Conservation (phyloP, 495 filamentous ascomycete genomes). For the Hypoxylon subgilvum region DNA sequence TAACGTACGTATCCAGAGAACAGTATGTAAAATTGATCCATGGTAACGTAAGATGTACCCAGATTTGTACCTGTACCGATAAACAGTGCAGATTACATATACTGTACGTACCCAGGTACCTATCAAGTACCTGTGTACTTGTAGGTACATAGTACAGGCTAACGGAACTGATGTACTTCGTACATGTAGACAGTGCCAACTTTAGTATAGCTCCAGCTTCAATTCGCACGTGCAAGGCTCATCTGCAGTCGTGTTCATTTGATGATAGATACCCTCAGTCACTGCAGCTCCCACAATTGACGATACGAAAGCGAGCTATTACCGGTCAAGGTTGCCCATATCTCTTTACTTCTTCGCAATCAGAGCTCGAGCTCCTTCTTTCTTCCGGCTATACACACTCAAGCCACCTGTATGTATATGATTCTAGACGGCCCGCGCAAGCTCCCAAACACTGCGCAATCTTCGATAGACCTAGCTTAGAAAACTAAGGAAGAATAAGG, state of each 20-base stretch:
- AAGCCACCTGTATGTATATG: slow-evolving; percentile 28
- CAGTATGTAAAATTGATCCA: too few species aligned
- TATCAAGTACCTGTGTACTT: neutral
- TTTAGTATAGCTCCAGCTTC: neutral
- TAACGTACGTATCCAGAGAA: too few species aligned
- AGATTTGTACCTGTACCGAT: too few species aligned
- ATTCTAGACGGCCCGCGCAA: slow-evolving; percentile 16
- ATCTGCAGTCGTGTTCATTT: slow-evolving; percentile 24
- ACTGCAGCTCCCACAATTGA: neutral
- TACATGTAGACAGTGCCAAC: neutral
- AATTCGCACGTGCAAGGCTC: slow-evolving; percentile 22
- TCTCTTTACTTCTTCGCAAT: neutral
- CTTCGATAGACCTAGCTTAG: slow-evolving; percentile 2
- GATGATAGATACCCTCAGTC: neutral
- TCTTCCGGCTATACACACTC: neutral
- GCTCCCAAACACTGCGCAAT: slow-evolving; percentile 19
- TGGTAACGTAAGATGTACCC: too few species aligned
- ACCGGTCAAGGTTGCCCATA: neutral
- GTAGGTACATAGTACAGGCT: neutral
- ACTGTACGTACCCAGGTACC: neutral
- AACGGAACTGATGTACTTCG: neutral
- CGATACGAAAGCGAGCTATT: slow-evolving; percentile 1
- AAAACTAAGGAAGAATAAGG: slow-evolving; percentile 1
- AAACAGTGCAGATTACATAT: too few species aligned
- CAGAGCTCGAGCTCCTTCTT: too few species aligned